These are phyloP conservation scores for Trichophyton mentagrophytes DNA, from an alignment of 2,329 filamentous ascomycete species.

Conservation along the genomic window DNA sequence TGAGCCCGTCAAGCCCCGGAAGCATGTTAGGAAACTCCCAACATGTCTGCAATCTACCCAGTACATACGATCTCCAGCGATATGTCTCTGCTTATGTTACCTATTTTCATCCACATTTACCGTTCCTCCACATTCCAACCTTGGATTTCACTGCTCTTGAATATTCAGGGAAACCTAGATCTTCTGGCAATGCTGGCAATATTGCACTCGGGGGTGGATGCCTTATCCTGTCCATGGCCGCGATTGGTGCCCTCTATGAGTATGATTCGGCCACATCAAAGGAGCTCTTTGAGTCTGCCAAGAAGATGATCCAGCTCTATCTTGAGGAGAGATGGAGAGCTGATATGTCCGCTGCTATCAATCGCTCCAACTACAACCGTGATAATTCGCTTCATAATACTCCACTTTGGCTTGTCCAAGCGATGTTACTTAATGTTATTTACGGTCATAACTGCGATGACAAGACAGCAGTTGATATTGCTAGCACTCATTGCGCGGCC, in stretches of 20 bases:
- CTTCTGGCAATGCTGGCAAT: constrained; percentile 39
- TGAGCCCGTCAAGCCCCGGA: constrained; percentile 24
- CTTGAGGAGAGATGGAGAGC: constrained; percentile 81
- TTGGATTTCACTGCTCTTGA: constrained; percentile 75
- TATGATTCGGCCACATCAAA: constrained; percentile 66
- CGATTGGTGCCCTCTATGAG: constrained; percentile 79
- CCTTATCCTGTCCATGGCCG: constrained; percentile 74
- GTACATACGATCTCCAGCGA: constrained; percentile 72
- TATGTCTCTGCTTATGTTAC: constrained; percentile 82
- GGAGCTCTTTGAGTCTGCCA: constrained; percentile 81
- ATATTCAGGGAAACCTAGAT: constrained; percentile 47
- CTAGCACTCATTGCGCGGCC: constrained; percentile 80
- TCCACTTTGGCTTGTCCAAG: constrained; percentile 88
- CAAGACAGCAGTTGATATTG: constrained; percentile 79
- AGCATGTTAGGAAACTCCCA: constrained; percentile 15
- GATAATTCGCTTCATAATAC: constrained; percentile 59
- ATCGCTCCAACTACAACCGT: constrained; percentile 36
- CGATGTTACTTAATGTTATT: constrained; percentile 90
- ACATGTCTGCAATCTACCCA: constrained; percentile 48
- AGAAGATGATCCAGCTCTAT: constrained; percentile 89
- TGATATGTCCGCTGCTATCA: constrained; percentile 54
- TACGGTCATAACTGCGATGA: constrained; percentile 93
- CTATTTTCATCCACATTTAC: constrained; percentile 86
- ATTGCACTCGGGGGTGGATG: constrained; percentile 70
- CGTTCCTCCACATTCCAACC: constrained; percentile 87